Percentiles rank a stretch among this genome's conserved stretches.
Evolutionary conservation across 129 eudicot species (phyloP).

Genomic region (Tagetes erecta): DNA sequence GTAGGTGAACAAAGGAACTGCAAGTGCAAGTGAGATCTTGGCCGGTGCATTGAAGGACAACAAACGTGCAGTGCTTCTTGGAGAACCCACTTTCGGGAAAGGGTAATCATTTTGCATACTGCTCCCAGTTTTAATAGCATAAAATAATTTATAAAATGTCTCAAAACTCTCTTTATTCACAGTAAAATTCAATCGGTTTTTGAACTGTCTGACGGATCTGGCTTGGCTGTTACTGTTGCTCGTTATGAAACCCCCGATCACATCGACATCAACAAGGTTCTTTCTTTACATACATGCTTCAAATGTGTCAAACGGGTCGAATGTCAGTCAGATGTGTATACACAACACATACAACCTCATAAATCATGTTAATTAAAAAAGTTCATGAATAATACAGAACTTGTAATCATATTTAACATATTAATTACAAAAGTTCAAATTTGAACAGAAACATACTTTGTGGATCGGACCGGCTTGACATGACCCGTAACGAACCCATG

Average conservation of each 20-base stretch:
- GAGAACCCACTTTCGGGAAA: constrained; percentile 97
- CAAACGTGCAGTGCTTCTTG: constrained; percentile 84
- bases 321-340: background rate
- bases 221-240: constrained; percentile 98
- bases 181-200: constrained; percentile 97
- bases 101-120: constrained; percentile 54
- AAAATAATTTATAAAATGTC: constrained; percentile 10
- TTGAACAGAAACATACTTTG: background rate
- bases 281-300: background rate
- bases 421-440: background rate
- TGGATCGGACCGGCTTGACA: background rate
- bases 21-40: constrained; percentile 97
- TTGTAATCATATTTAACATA: background rate
- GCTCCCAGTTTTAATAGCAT: background rate
- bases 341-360: background rate
- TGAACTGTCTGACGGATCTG: constrained; percentile 98
- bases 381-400: background rate
- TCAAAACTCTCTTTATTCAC: constrained; percentile 22
- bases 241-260: constrained; percentile 98
- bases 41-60: constrained; percentile 98
- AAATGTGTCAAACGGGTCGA: background rate
- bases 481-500: background rate
- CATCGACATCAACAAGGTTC: constrained; percentile 90
- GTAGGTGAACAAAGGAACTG: constrained; percentile 98
- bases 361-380: background rate